Evolutionary conservation across 768 basidiomycete genomes (phyloP).

Genomic region (Hypholoma sublateritium): DNA sequence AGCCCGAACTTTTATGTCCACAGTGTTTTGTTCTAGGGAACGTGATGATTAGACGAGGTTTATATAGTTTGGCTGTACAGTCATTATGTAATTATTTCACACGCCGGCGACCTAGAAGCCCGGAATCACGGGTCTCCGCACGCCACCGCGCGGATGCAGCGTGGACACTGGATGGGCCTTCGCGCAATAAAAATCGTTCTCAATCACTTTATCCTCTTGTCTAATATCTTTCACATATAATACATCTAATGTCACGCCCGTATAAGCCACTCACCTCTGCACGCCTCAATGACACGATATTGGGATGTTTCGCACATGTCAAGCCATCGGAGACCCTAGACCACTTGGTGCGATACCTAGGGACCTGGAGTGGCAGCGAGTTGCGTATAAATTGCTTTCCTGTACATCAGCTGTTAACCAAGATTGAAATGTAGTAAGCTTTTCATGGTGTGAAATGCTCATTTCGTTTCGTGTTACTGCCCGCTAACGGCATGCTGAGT

Average conservation of each 20-base stretch:
- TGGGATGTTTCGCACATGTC: conserved; percentile 62
- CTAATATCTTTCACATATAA: background rate
- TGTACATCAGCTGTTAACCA: background rate
- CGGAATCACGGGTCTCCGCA: conserved; percentile 23
- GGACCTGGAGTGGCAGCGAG: conserved; percentile 89
- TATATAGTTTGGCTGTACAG: conserved; percentile 28
- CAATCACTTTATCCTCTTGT: background rate
- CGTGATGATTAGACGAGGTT: conserved; percentile 8
- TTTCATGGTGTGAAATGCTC: conserved; percentile 53
- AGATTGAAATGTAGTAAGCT: conserved; percentile 53
- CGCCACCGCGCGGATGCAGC: background rate
- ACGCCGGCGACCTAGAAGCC: conserved; percentile 20
- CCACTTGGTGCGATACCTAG: conserved; percentile 73
- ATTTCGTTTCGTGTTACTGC: background rate
- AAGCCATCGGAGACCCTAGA: conserved; percentile 65
- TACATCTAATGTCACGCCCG: conserved; percentile 44
- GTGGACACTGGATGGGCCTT: no score
- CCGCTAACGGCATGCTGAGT: background rate
- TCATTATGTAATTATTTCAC: conserved; percentile 45
- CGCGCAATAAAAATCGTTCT: background rate
- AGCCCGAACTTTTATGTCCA: conserved; percentile 94
- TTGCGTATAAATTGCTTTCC: conserved; percentile 39
- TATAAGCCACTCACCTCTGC: conserved; percentile 48
- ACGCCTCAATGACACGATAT: conserved; percentile 58
- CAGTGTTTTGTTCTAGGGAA: conserved; percentile 65